Percentiles rank a stretch among this genome's conserved stretches.
Evolutionary conservation across 306 rosid genomes (phyloP).

Genomic region (Prunus dulcis): DNA sequence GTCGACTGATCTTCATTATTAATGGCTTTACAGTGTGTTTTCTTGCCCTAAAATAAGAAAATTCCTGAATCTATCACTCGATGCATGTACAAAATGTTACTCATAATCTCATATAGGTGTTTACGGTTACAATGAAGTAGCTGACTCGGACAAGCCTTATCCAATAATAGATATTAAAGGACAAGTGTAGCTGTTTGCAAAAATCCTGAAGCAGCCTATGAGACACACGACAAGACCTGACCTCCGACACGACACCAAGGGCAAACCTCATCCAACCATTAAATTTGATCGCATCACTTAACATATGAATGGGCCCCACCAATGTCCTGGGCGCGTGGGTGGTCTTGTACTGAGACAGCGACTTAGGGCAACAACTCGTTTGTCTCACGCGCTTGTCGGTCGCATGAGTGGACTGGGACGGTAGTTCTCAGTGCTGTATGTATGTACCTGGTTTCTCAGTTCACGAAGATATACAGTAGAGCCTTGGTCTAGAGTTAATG

Average conservation of each 20-base stretch:
- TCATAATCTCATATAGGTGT: too few species aligned
- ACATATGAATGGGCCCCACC: background rate
- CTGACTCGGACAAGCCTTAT: too few species aligned
- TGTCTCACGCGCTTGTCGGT: background rate
- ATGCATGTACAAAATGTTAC: too few species aligned
- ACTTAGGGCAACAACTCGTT: background rate
- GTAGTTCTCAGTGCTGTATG: background rate
- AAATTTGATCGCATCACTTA: background rate
- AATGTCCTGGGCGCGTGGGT: too few species aligned
- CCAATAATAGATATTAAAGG: too few species aligned
- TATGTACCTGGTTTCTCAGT: background rate
- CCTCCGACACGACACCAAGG: constrained; percentile 6
- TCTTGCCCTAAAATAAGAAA: too few species aligned
- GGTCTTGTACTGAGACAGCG: too few species aligned
- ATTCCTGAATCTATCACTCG: too few species aligned
- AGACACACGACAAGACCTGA: background rate
- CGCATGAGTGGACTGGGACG: background rate
- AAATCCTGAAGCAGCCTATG: background rate
- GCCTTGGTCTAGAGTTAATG: background rate
- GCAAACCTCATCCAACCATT: background rate
- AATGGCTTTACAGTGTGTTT: too few species aligned
- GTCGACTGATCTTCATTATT: too few species aligned
- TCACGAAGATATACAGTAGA: background rate
- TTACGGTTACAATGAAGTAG: too few species aligned
- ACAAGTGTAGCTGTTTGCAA: background rate